Evolutionary conservation across 2,329 filamentous ascomycete species (phyloP), one percentile per base, ranked within the genome.

Genomic region (Teratosphaeria zuluensis): DNA sequence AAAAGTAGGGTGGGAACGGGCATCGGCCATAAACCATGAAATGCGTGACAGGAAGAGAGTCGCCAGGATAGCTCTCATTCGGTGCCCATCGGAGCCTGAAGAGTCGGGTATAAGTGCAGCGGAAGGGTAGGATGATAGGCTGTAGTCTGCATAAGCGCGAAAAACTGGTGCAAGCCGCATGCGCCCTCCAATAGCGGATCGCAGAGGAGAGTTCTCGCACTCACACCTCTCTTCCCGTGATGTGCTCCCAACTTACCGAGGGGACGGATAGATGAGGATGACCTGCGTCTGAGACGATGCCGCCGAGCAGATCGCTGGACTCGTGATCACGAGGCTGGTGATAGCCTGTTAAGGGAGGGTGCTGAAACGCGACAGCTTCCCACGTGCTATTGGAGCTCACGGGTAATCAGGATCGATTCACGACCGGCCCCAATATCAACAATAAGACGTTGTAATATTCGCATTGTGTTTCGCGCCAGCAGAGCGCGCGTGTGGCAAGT

Each of bases 41-140:
- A 56, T 46, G 56, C 61, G 52, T 51, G 51, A 55, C 55, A 54
- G 56, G 35, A 53, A 48, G 32, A 56, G 61, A 55, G 56, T 31
- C 24, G 55, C 33, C 53, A 48, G 31, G 56, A 48, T 19, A 58
- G 60, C 52, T 28, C 57, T 62, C 58, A 62, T 61, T 64, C 61
- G 62, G 59, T 60, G 62, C 61, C 60, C 62, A 64, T 59, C 56
- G 28, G 53, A 59, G 62, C 62, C 62, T 62, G 54, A 62, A 56
- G n/a, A 52, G 55, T 59, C 57, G 57, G 60, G 60, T 54, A 58
- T 5, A 46, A n/a, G 31, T 58, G 56, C 56, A 58, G 19, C 28
- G 54, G 32, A 30, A 19, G 53, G 6, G 19, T 19, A 19, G 31
- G 30, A 19, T 12, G 56, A 21, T 30, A 55, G 35, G 33, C 53